Percentiles rank a stretch among this genome's conserved stretches.
Evolutionary conservation across 108 stramenopile species (phyloP).

Genomic region (Nitzschia sp.): DNA sequence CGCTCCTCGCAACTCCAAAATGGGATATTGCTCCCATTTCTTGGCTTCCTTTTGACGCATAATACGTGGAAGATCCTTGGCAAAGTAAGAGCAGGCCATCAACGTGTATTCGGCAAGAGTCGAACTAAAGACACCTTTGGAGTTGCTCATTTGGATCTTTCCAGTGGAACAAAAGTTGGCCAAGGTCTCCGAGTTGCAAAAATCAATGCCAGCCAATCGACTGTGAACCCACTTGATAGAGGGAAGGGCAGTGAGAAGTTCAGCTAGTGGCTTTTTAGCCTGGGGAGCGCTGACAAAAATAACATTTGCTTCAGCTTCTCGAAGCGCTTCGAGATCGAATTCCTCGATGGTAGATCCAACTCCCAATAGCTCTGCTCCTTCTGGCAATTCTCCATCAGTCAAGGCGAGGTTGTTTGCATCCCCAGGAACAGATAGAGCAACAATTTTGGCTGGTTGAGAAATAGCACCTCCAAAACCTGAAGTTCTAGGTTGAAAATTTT

Average conservation of each 20-base stretch:
- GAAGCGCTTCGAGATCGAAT: conserved; percentile 52
- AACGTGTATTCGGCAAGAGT: conserved; percentile 89
- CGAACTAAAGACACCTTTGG: conserved; percentile 82
- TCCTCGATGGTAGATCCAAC: conserved; percentile 56
- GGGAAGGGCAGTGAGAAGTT: conserved; percentile 50
- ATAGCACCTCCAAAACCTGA: conserved; percentile 9
- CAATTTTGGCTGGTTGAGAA: conserved; percentile 56
- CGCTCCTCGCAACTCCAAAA: conserved; percentile 70
- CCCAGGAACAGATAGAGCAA: conserved; percentile 54
- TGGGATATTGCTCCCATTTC: conserved; percentile 73
- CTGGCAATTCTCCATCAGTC: conserved; percentile 41
- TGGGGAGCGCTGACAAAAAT: conserved; percentile 68
- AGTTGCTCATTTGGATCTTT: conserved; percentile 75
- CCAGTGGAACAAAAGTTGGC: conserved; percentile 19
- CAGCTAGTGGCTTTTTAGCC: conserved; percentile 52
- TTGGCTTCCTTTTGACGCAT: conserved; percentile 60
- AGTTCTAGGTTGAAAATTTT: conserved; percentile 1
- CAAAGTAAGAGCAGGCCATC: conserved; percentile 88
- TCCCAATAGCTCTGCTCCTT: conserved; percentile 54
- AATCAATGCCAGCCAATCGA: conserved; percentile 82
- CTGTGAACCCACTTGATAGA: conserved; percentile 79
- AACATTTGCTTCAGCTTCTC: conserved; percentile 59
- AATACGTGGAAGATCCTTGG: conserved; percentile 87
- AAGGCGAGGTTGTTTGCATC: conserved; percentile 57
- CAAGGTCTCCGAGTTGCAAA: conserved; percentile 54